A percentile compares a stretch with the other conserved stretches of the same genome.
Evolutionary conservation across 1,139 yeast genomes (phyloP).

Genomic region (Hemisphaericaspora xylofermentans): DNA sequence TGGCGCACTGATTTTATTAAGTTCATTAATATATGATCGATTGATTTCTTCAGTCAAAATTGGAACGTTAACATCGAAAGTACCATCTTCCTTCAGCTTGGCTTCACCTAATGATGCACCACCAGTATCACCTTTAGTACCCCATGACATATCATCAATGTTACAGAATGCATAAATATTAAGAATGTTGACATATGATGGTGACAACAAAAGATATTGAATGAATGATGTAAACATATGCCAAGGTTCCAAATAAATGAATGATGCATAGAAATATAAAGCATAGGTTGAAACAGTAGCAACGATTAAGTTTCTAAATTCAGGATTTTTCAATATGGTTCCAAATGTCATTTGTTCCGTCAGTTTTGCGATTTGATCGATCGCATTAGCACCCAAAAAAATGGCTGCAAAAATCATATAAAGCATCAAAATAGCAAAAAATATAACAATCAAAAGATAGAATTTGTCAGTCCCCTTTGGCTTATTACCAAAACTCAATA

Average conservation of each 20-base stretch:
- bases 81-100: conserved; percentile 65
- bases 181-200: conserved; percentile 48
- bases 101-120: conserved; percentile 51
- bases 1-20: conserved; percentile 57
- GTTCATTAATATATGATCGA: conserved; percentile 58
- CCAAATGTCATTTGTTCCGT: conserved; percentile 35
- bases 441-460: conserved; percentile 77
- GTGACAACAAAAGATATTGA: conserved; percentile 47
- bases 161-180: conserved; percentile 52
- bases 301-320: conserved; percentile 48
- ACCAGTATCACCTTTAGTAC: conserved; percentile 50
- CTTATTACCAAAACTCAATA: conserved; percentile 87
- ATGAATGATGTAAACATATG: conserved; percentile 51
- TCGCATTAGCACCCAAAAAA: conserved; percentile 47
- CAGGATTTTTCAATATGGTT: conserved; percentile 40
- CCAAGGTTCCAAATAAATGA: conserved; percentile 51
- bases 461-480: conserved; percentile 88
- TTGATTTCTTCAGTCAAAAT: conserved; percentile 59
- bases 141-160: conserved; percentile 53
- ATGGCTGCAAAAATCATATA: conserved; percentile 76
- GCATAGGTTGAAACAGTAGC: conserved; percentile 49
- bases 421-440: conserved; percentile 89
- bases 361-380: conserved; percentile 31
- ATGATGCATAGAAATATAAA: conserved; percentile 45
- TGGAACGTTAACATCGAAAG: conserved; percentile 67